Conservation (phyloP, 108 stramenopile genomes). For the Bacterosira constricta region DNA sequence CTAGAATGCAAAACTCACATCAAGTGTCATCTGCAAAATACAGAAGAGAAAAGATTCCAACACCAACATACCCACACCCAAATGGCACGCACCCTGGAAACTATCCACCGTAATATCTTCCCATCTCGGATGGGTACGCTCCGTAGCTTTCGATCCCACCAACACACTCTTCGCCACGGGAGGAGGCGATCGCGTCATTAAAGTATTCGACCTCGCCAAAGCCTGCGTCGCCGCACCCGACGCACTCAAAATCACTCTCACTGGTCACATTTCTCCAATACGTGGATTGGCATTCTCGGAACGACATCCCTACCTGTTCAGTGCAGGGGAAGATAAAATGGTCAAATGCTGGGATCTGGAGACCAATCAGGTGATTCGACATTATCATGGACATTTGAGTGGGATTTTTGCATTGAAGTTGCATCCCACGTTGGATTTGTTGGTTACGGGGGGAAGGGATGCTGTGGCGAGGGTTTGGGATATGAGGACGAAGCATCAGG, state of each 20-base stretch:
- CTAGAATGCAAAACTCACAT: no score
- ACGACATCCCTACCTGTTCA: conserved; percentile 97
- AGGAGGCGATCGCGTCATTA: conserved; percentile 96
- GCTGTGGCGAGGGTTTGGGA: conserved; percentile 99
- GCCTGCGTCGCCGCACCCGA: conserved; percentile 89
- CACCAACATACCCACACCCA: conserved; percentile 88
- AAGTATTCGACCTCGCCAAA: conserved; percentile 98
- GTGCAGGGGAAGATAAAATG: conserved; percentile 97
- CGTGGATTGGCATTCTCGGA: conserved; percentile 93
- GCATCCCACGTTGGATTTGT: conserved; percentile 96
- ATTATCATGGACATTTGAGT: conserved; percentile 98
- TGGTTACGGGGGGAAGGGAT: conserved; percentile 99
- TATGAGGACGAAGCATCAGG: conserved; percentile 94
- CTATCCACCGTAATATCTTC: conserved; percentile 90
- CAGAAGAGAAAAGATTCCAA: conserved; percentile 17
- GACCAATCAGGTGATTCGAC: conserved; percentile 98
- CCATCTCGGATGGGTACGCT: conserved; percentile 98
- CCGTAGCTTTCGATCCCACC: conserved; percentile 94
- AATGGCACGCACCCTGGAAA: conserved; percentile 99
- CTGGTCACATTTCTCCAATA: conserved; percentile 97
- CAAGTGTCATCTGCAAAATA: not conserved
- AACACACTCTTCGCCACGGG: conserved; percentile 98
- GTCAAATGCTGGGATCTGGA: conserved; percentile 99
- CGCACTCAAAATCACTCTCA: conserved; percentile 95
- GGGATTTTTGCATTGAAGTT: conserved; percentile 93